phyloP scores from a whole-genome alignment of 169 alveolate species.

The Perkinsus chesapeaki region DNA sequence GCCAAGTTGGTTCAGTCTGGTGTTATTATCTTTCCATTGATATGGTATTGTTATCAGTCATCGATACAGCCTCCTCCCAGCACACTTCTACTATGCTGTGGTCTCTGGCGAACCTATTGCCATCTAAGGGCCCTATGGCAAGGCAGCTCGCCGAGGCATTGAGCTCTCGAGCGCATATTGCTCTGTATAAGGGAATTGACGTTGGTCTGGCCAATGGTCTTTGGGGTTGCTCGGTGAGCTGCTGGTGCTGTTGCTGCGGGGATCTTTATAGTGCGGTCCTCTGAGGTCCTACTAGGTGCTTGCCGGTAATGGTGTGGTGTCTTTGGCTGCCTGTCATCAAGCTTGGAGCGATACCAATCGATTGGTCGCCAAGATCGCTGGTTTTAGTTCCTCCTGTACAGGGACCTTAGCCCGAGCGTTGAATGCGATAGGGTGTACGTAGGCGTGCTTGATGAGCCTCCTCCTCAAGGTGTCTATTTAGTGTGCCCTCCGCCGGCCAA shows the following conservation, averaged over 20 bases:
- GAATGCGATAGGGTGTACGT: background rate
- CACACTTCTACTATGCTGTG: background rate
- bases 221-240: background rate
- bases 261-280: background rate
- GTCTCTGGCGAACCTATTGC: background rate
- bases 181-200: background rate
- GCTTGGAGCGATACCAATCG: background rate
- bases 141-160: background rate
- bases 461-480: background rate
- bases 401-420: background rate
- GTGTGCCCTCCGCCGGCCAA: background rate
- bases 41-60: background rate
- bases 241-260: background rate
- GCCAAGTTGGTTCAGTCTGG: background rate
- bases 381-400: background rate
- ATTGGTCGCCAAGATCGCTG: background rate
- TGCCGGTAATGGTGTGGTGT: background rate
- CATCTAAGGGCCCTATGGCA: background rate
- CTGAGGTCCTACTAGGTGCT: background rate
- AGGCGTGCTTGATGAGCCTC: background rate
- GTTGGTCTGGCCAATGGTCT: background rate
- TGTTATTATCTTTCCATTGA: background rate
- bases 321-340: background rate
- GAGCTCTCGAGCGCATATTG: background rate
- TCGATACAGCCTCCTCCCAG: background rate